Percentiles rank a stretch among this genome's conserved stretches.
Conservation (phyloP, 805 yeast genomes). For the Starmerella tilneyi region DNA sequence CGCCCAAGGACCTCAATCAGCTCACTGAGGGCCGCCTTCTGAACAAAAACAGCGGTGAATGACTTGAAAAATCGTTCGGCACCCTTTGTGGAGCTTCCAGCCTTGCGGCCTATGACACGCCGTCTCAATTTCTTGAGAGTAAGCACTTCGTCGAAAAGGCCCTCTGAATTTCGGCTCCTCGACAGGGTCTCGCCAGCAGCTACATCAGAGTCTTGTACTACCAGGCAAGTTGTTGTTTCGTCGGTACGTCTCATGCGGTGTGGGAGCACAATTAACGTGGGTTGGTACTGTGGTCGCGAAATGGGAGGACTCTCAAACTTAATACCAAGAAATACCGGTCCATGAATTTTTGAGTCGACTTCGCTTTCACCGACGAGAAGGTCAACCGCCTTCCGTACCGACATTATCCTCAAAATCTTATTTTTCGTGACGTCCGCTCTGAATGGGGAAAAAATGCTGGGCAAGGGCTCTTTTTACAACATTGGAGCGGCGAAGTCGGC, state of each 20-base stretch:
- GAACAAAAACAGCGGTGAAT: conserved; percentile 22
- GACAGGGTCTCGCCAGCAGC: conserved; percentile 11
- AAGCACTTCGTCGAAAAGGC: conserved; percentile 25
- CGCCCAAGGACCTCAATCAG: conserved; percentile 24
- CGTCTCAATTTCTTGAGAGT: conserved; percentile 27
- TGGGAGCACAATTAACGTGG: conserved; percentile 23
- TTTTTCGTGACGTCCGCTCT: not conserved
- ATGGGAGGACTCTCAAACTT: conserved; percentile 16
- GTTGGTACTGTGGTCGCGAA: conserved; percentile 16
- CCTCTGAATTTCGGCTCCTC: not conserved
- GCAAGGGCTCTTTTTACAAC: not conserved
- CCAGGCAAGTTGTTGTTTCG: conserved; percentile 22
- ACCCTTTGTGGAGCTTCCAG: conserved; percentile 19
- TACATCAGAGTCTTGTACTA: conserved; percentile 24
- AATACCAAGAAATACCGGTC: conserved; percentile 23
- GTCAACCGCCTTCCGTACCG: conserved; percentile 3
- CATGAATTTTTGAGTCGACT: conserved; percentile 17
- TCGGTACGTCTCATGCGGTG: conserved; percentile 20
- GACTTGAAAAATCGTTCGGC: conserved; percentile 21
- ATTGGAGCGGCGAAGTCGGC: not conserved
- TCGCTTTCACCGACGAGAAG: conserved; percentile 20
- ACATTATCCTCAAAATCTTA: not conserved
- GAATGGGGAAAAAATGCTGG: not conserved
- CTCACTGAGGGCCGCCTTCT: conserved; percentile 23
- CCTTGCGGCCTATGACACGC: conserved; percentile 19